A percentile compares a stretch with the other conserved stretches of the same genome.
These are phyloP conservation scores for Penicillium macrosclerotiorum DNA, from an alignment of 495 filamentous ascomycete genomes.

Conservation along the genomic window DNA sequence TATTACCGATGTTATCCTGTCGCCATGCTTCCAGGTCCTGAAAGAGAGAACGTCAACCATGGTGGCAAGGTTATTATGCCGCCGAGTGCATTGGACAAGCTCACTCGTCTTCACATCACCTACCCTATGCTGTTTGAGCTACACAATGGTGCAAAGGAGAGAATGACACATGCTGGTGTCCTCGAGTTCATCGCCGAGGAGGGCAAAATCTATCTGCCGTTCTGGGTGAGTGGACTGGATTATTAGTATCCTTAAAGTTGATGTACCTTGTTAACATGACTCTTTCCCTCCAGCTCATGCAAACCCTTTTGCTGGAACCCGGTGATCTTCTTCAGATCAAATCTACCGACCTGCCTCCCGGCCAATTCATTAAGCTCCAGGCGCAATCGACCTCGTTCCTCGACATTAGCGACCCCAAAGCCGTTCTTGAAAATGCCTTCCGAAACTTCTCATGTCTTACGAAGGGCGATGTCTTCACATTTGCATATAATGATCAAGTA, in stretches of 20 bases:
- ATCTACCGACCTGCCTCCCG: constrained; percentile 84
- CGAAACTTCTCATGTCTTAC: constrained; percentile 91
- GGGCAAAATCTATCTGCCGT: constrained; percentile 90
- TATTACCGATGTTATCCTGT: constrained; percentile 96
- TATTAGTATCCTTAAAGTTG: too few relatives aligned
- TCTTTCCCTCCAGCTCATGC: constrained; percentile 71
- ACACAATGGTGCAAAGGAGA: constrained; percentile 76
- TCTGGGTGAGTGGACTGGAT: constrained; percentile 82
- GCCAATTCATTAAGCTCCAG: constrained; percentile 91
- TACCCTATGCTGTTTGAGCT: constrained; percentile 98
- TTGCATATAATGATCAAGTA: constrained; percentile 88
- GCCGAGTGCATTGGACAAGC: constrained; percentile 90
- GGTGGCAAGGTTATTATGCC: constrained; percentile 97
- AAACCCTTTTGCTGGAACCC: constrained; percentile 80
- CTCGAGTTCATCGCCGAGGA: constrained; percentile 97
- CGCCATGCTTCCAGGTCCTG: constrained; percentile 89
- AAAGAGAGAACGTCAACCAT: constrained; percentile 87
- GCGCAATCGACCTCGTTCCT: constrained; percentile 89
- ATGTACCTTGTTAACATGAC: too few relatives aligned
- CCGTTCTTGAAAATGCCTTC: constrained; percentile 95
- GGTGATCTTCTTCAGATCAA: constrained; percentile 94
- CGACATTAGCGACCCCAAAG: constrained; percentile 94
- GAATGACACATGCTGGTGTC: constrained; percentile 86
- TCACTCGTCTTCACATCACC: constrained; percentile 92
- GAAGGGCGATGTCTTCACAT: constrained; percentile 89